phyloP scores from a whole-genome alignment of 2,329 filamentous ascomycete genomes.

The Neospermospora avenae region DNA sequence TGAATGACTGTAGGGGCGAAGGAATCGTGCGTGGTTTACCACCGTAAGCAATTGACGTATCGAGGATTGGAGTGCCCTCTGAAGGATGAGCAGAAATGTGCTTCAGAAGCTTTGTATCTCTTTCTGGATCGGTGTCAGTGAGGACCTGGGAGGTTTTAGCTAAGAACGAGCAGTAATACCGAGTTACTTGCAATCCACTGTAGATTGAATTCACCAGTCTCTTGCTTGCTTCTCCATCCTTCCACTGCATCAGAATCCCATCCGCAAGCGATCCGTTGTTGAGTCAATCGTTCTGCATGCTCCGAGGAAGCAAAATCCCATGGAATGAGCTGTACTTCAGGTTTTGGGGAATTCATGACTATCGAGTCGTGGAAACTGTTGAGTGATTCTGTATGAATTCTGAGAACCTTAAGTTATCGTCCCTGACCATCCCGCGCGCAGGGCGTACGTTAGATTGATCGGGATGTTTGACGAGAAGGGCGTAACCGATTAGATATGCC shows the following conservation, averaged over 20 bases:
- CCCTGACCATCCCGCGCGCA: neutral
- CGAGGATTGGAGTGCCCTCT: constrained; percentile 20
- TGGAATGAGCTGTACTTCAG: constrained; percentile 40
- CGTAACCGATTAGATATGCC: neutral
- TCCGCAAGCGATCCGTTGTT: constrained; percentile 45
- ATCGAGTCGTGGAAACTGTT: too few relatives aligned
- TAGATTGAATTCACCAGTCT: constrained; percentile 20
- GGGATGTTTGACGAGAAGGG: neutral
- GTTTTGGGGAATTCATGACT: constrained; percentile 1
- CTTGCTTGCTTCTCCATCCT: constrained; percentile 19
- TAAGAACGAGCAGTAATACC: neutral
- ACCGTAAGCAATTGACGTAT: constrained; percentile 22
- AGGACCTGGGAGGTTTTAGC: constrained; percentile 21
- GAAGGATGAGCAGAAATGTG: constrained; percentile 21
- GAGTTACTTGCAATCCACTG: constrained; percentile 27
- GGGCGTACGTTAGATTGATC: neutral
- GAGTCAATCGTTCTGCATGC: constrained; percentile 41
- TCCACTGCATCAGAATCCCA: constrained; percentile 41
- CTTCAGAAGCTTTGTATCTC: constrained; percentile 16
- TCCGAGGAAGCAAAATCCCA: constrained; percentile 42
- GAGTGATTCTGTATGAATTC: neutral
- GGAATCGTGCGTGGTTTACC: constrained; percentile 21
- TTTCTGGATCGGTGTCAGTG: constrained; percentile 16
- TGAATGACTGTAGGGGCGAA: constrained; percentile 16
- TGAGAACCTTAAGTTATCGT: neutral